Evolutionary conservation across 2,329 filamentous ascomycete genomes (phyloP), one percentile per base, ranked within the genome.

Genomic region (Harringtonia lauricola): DNA sequence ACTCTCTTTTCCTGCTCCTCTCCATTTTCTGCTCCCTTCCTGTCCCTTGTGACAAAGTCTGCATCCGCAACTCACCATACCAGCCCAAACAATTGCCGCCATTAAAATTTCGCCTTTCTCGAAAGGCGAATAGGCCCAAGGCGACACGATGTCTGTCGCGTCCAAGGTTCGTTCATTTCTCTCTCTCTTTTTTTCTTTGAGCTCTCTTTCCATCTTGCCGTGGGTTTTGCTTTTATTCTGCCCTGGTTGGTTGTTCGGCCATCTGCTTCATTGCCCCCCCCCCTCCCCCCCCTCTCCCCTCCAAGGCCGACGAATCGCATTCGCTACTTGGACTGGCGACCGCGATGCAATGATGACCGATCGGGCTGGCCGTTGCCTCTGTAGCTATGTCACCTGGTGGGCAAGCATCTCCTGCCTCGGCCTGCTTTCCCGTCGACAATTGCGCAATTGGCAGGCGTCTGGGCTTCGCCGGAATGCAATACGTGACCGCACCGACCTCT

Each of bases 151-250:
- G 73, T 75, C 72, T 67, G 70, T 77, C 70, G 72, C 67, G 65
- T 72, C 70, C 53, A 74, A 76, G 71, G 74, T 78, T 63, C 50
- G 71, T 66, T 51, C n/a, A n/a, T n/a, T n/a, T 4, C 12, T 18
- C 22, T 41, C 33, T 33, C 40, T 22, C 9, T 33, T 33, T n/a
- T 30, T 18, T 36, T 34, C 21, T 24, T 26, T 36, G 24, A n/a
- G 39, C 38, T 29, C 29, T 28, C 18, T 33, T 39, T 42, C 44
- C 40, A 41, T 52, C 33, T 45, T 39, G 39, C 30, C 21, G 55
- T n/a, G n/a, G n/a, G 95, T 90, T 96, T 96, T 79, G 81, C 85
- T 62, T 96, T 86, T 79, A 88, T 90, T 78, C 82, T 94, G 73
- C 86, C 95, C 77, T 14, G 3, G 3, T 22, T 35, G 29, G 26